These are phyloP conservation scores for Backusella luteola DNA, from an alignment of 192 early-diverging fungal genomes.

Conservation along the genomic window DNA sequence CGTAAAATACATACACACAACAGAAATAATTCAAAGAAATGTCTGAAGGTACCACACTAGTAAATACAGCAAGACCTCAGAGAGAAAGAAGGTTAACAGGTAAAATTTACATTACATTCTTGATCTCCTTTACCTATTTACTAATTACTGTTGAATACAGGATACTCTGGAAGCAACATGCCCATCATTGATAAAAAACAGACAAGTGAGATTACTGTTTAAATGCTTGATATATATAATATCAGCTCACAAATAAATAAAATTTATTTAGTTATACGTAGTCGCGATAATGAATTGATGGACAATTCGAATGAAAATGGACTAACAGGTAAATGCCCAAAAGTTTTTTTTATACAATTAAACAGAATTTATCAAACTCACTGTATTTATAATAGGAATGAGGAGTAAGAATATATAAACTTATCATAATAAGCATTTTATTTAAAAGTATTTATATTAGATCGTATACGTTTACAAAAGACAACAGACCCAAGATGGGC, in stretches of 20 bases:
- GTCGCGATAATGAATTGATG: background rate
- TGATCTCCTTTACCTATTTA: too few species aligned
- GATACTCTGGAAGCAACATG: background rate
- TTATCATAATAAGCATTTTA: background rate
- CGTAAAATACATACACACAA: background rate
- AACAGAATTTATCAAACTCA: background rate
- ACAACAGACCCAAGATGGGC: conserved; percentile 64
- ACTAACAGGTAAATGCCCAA: background rate
- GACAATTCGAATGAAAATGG: background rate
- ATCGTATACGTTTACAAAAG: conserved; percentile 46
- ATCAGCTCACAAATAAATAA: too few species aligned
- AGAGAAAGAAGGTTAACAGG: background rate
- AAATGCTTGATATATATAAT: background rate
- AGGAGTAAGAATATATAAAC: background rate
- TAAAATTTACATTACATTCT: too few species aligned
- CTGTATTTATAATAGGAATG: background rate
- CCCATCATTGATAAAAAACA: background rate
- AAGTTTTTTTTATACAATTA: background rate
- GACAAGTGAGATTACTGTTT: background rate
- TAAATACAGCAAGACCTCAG: background rate
- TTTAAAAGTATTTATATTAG: background rate
- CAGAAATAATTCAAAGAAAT: background rate
- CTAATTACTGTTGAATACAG: background rate
- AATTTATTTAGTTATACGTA: background rate
- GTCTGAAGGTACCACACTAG: background rate